Conservation (phyloP, 2,329 filamentous ascomycete species). For the Trichoderma sp. region DNA sequence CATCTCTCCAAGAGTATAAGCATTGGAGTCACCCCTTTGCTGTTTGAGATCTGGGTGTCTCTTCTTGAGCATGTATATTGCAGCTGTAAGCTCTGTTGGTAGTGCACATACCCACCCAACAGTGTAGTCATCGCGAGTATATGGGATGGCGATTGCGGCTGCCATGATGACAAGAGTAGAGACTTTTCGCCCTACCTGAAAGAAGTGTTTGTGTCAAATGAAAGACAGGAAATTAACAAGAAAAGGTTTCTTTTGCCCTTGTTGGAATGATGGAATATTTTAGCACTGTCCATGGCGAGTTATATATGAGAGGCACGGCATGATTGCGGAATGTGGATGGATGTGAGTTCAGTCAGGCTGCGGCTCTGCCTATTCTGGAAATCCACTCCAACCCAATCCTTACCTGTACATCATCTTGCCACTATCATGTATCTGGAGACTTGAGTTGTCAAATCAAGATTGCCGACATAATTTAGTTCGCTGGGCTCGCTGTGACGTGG, state of each 20-base stretch:
- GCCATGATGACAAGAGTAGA: background rate
- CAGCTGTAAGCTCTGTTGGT: constrained; percentile 28
- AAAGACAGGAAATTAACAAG: background rate
- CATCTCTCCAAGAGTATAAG: constrained; percentile 34
- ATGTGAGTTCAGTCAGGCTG: background rate
- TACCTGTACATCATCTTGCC: background rate
- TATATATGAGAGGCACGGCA: background rate
- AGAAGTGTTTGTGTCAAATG: background rate
- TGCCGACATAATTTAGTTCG: background rate
- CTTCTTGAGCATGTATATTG: constrained; percentile 29
- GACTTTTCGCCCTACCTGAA: background rate
- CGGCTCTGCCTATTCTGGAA: background rate
- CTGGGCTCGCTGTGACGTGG: background rate
- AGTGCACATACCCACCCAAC: constrained; percentile 34
- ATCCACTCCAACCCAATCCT: background rate
- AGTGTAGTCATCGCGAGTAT: constrained; percentile 27
- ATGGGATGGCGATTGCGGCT: background rate
- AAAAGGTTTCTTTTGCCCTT: background rate
- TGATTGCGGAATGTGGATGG: background rate
- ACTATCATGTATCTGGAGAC: background rate
- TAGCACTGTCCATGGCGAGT: background rate
- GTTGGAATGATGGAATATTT: background rate
- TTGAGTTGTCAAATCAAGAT: background rate
- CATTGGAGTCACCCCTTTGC: constrained; percentile 22
- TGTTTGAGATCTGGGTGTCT: background rate